Percentiles rank a stretch among this genome's conserved stretches.
Evolutionary conservation across 257 asterid species (phyloP).

Genomic region (Salvia splendens): DNA sequence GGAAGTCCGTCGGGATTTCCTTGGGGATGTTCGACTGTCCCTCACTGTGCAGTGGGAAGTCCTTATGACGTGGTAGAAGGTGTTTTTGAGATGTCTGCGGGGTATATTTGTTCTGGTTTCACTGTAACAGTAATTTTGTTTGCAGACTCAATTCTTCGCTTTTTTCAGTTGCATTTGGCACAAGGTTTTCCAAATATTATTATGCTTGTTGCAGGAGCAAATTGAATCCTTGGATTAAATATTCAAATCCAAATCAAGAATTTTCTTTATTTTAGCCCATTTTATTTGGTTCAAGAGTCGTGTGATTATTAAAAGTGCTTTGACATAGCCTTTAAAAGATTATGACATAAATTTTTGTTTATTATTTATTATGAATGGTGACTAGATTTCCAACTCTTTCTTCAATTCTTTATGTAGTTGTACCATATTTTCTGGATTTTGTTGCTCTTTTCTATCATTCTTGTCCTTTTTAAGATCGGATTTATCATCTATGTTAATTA

Average conservation of each 20-base stretch:
- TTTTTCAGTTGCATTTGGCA: constrained; percentile 19
- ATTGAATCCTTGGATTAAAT: constrained; percentile 9
- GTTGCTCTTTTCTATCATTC: constrained; percentile 19
- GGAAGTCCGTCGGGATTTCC: too few species aligned
- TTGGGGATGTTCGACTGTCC: too few species aligned
- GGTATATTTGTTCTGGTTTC: constrained; percentile 32
- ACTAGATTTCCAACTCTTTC: constrained; percentile 25
- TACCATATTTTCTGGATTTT: constrained; percentile 25
- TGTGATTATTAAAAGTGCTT: not conserved
- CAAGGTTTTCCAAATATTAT: not conserved
- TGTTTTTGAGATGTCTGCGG: too few species aligned
- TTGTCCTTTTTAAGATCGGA: constrained; percentile 5
- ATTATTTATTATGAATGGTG: constrained; percentile 26
- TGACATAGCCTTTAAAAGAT: constrained; percentile 15
- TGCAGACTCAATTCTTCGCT: constrained; percentile 7
- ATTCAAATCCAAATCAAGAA: not conserved
- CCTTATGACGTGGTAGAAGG: too few species aligned
- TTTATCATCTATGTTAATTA: not conserved
- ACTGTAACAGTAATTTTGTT: constrained; percentile 38
- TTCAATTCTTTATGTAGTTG: not conserved
- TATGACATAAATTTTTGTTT: constrained; percentile 24
- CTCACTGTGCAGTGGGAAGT: too few species aligned
- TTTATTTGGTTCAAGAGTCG: not conserved
- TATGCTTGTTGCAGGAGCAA: constrained; percentile 9
- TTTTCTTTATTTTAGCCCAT: not conserved